phyloP scores from a whole-genome alignment of 176 grass and related monocot genomes.

The maize (Zea mays) region Zm-B73-REFERENCE-NAM-5.0 NC_050097.1:42052501-42053000 shows the following conservation, averaged over 20 bases:
- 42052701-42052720: slow-evolving; percentile 89
- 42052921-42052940: slow-evolving; percentile 84
- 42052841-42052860: slow-evolving; percentile 20
- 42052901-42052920: slow-evolving; percentile 98
- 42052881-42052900: slow-evolving; percentile 43
- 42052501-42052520: slow-evolving; percentile 80
- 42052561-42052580: slow-evolving; percentile 90
- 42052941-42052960: slow-evolving; percentile 94
- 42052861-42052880: slow-evolving; percentile 18
- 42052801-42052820: slow-evolving; percentile 84
- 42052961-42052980: slow-evolving; percentile 89
- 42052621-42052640: slow-evolving; percentile 92
- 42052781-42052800: slow-evolving; percentile 93
- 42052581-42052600: slow-evolving; percentile 89
- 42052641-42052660: slow-evolving; percentile 97
- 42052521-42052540: slow-evolving; percentile 92
- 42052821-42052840: slow-evolving; percentile 22
- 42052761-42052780: slow-evolving; percentile 86
- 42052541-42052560: slow-evolving; percentile 90
- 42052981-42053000: slow-evolving; percentile 79
- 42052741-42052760: slow-evolving; percentile 97
- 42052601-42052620: slow-evolving; percentile 92
- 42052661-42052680: slow-evolving; percentile 92
- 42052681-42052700: slow-evolving; percentile 86
- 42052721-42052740: slow-evolving; percentile 92